Base-by-base conservation (phyloP, 768 basidiomycete species). In the Mycena haematopus region DNA sequence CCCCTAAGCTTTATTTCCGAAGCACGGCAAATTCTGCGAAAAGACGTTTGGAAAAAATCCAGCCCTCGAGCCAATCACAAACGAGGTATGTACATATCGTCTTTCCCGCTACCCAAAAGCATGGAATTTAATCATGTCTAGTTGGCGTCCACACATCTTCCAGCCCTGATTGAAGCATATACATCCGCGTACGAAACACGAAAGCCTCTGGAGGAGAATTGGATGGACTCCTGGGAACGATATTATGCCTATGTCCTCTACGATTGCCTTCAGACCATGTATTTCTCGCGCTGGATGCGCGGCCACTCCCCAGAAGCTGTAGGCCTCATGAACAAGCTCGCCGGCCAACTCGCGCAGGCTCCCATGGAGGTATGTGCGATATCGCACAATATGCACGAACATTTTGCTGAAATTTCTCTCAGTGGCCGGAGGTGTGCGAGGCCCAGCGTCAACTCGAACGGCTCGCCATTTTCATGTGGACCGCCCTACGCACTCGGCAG, bases 201-300 rank as follows among this genome's bases (percentile, higher is more conserved):
- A n/a, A 63, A 27, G 17, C 62, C 62, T 7, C 57, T 63, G 15
- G 45, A 42, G 13, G 15, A 31, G 1, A 58, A 63, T 17, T 63
- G 62, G 62, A 58, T 63, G 62, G 62, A 63, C 47, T 58, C 56
- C n/a, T 63, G 52, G 52, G 62, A 63, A 21, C 56, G 62, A 15
- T 63, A 49, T 46, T 63, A 63, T 31, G 56, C 45, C 15, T 47
- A 58, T 36, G 56, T 63, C 8, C 45, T 63, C n/a, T 10, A 27
- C 25, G 56, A 58, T 29, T 58, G 52, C 38, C 10, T 63, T 2
- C 51, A 63, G 10, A 63, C 62, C 36, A 58, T 63, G 62, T 63
- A 38, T 31, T 63, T 63, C 46, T 63, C 62, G 52, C 62, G 62
- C 17, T 63, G 62, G 62, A 63, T 63, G 62, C 62, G 62, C n/a